Percentiles rank a stretch among this genome's conserved stretches.
Conservation (phyloP, 73 alveolate species). For the Stentor coeruleus region DNA sequence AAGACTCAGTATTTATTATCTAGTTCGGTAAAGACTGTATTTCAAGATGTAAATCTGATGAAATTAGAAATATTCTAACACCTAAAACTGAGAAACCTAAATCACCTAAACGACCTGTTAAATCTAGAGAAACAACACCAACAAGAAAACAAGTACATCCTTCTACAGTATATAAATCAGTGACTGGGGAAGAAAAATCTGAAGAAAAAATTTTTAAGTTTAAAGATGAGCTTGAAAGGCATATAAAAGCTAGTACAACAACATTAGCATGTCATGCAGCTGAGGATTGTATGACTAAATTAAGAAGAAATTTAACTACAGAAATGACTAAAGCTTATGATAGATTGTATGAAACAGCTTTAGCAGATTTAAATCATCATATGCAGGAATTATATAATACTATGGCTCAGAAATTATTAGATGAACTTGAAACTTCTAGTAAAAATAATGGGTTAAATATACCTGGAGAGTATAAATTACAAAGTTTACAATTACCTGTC, state of each 20-base stretch:
- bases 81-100: not conserved
- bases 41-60: slow-evolving; percentile 1
- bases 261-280: slow-evolving; percentile 15
- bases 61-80: not conserved
- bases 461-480: not conserved
- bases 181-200: not conserved
- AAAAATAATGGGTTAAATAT: not conserved
- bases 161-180: not conserved
- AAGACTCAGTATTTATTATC: slow-evolving; percentile 28
- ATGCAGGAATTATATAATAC: not conserved
- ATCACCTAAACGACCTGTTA: not conserved
- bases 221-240: slow-evolving; percentile 22
- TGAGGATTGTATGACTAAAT: slow-evolving; percentile 16
- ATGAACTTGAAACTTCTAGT: not conserved
- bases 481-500: not conserved
- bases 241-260: slow-evolving; percentile 11
- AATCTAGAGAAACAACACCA: slow-evolving; percentile 12
- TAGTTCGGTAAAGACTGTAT: slow-evolving; percentile 26
- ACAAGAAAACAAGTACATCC: not conserved
- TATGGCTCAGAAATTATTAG: not conserved
- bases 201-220: slow-evolving; percentile 1
- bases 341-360: not conserved
- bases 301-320: not conserved
- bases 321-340: slow-evolving; percentile 22
- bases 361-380: not conserved